Percentiles rank a stretch among this genome's conserved stretches.
These are phyloP conservation scores for Gonapodya prolifera DNA, from an alignment of 192 early-diverging fungal genomes.

Conservation along the genomic window DNA sequence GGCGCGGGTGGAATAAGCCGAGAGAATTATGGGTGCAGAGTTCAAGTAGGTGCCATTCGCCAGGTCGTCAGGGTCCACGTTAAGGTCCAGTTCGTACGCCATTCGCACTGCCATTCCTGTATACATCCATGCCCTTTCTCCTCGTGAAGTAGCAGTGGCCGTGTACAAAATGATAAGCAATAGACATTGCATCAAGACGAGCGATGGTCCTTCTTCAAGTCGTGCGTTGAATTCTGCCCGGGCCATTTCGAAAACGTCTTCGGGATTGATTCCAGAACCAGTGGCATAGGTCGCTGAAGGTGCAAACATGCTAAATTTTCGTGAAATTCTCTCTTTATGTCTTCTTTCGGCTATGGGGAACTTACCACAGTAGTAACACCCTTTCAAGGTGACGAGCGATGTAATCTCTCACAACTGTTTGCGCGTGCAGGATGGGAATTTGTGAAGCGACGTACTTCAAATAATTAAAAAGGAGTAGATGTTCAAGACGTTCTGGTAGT, in stretches of 20 bases:
- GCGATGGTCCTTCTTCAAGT: not conserved
- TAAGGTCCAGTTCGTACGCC: constrained; percentile 26
- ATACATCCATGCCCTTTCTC: constrained; percentile 32
- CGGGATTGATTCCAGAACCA: not conserved
- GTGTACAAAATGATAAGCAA: not conserved
- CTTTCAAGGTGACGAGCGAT: not conserved
- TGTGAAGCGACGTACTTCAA: not conserved
- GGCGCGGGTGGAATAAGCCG: too few relatives aligned
- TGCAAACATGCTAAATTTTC: not conserved
- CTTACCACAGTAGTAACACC: not conserved
- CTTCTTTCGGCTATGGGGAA: not conserved
- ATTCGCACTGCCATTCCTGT: constrained; percentile 34
- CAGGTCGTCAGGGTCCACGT: constrained; percentile 17
- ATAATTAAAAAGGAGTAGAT: not conserved
- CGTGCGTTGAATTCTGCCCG: not conserved
- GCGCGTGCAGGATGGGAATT: not conserved
- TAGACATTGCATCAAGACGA: not conserved
- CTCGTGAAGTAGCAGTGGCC: constrained; percentile 5
- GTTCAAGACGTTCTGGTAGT: not conserved
- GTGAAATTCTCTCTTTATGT: too few relatives aligned
- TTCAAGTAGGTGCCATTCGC: too few relatives aligned
- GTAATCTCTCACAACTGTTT: not conserved
- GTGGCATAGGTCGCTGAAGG: not conserved
- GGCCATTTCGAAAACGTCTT: not conserved
- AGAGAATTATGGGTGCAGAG: too few relatives aligned